phyloP scores from a whole-genome alignment of 345 rosid species.

The Murraya paniculata region DNA sequence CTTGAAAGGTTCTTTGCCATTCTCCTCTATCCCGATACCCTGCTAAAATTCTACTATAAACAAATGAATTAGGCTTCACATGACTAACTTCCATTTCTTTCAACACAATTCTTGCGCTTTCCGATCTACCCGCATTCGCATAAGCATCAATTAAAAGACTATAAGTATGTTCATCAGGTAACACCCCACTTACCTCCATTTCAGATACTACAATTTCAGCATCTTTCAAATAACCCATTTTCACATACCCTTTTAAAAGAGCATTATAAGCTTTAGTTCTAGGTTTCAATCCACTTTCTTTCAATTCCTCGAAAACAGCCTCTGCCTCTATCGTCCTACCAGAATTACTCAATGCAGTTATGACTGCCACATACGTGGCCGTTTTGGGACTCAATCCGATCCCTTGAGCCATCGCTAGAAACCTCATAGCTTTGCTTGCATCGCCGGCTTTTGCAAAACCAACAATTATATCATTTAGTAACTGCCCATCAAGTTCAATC shows the following conservation, averaged over 20 bases:
- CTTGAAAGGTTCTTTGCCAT: conserved; percentile 94
- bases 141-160: conserved; percentile 88
- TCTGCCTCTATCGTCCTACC: conserved; percentile 84
- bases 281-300: conserved; percentile 66
- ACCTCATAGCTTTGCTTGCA: conserved; percentile 59
- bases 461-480: conserved; percentile 70
- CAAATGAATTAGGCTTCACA: conserved; percentile 70
- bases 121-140: conserved; percentile 90
- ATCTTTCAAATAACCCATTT: conserved; percentile 65
- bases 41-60: conserved; percentile 78
- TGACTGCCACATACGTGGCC: conserved; percentile 56
- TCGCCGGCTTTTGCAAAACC: conserved; percentile 90
- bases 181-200: conserved; percentile 87
- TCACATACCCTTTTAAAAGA: conserved; percentile 78
- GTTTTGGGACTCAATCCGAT: conserved; percentile 65
- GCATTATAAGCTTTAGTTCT: conserved; percentile 87
- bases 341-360: conserved; percentile 56
- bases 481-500: conserved; percentile 75
- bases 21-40: conserved; percentile 85
- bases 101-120: conserved; percentile 85
- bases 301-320: conserved; percentile 90
- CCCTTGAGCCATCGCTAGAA: conserved; percentile 70
- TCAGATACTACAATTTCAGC: conserved; percentile 79
- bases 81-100: conserved; percentile 86
- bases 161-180: conserved; percentile 80